Base-by-base conservation (phyloP, 352 stramenopile species). In the Phytophthora pinifolia region DNA sequence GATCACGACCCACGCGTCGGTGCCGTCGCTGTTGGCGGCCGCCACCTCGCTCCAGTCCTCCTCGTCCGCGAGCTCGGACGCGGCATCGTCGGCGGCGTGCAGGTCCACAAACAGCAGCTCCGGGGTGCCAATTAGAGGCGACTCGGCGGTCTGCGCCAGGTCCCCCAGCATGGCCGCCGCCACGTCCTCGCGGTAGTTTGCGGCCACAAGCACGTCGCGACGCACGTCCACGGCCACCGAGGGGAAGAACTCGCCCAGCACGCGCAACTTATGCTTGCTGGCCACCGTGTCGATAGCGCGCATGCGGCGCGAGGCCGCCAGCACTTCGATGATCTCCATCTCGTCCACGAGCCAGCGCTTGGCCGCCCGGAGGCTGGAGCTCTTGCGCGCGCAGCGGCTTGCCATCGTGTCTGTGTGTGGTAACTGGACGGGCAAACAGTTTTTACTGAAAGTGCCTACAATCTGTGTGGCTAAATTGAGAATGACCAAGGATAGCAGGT, bases 181-280 rank as follows among this genome's bases (percentile, higher is more conserved):
- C 17, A 79, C 49, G 36, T 91, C 78, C 45, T 86, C 68, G n/a
- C 72, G 68, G 61, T 72, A 91, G 52, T 84, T 71, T n/a, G 81
- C 76, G 8, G 81, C 71, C 15, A 75, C 56, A 27, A 91, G 61
- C 48, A 91, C 72, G 47, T 89, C 81, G 35, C 78, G 59, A 17
- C 84, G 57, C 35, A 89, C 50, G 12, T 85, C 79, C 14, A 70
- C 29, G 1, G 59, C 55, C 7, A 88, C 46, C 6, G 42, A 61
- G 3, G 81, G 81, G 61, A 84, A 91, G 22, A 91, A 70, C 29
- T 88, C 77, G 37, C 68, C 65, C 39, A 91, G 55, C 32, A 71
- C 34, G 34, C 50, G 47, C 37, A 90, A 37, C 36, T 81, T 78
- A 44, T 75, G 61, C 34, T 71, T 54, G 63, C 70, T 84, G 36